A percentile compares a stretch with the other conserved stretches of the same genome.
Conservation (phyloP, 2,329 filamentous ascomycete species). For the Aureobasidium leucospermi region DNA sequence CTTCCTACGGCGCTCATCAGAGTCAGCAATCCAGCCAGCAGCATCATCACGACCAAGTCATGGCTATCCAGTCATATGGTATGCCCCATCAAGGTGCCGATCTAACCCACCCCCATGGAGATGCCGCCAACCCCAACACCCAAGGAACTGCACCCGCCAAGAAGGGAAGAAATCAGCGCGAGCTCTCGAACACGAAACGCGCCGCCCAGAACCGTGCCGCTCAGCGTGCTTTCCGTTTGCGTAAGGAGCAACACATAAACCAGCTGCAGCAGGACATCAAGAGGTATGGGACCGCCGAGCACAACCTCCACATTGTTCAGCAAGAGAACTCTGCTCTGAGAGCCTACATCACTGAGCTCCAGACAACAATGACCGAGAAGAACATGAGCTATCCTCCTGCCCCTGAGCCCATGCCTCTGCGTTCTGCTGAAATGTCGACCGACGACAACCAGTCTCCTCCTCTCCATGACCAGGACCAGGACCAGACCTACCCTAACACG, state of each 20-base stretch:
- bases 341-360: conserved; percentile 87
- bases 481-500: neutral
- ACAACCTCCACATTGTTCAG: conserved; percentile 72
- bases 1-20: conserved; percentile 34
- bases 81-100: neutral
- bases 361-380: conserved; percentile 75
- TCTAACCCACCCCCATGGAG: neutral
- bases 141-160: conserved; percentile 39
- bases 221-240: conserved; percentile 94
- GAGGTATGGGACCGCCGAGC: conserved; percentile 67
- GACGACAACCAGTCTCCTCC: neutral
- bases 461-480: neutral
- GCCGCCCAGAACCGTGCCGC: conserved; percentile 95
- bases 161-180: conserved; percentile 69
- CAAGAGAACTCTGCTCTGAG: conserved; percentile 83
- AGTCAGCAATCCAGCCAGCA: conserved; percentile 30
- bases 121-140: conserved; percentile 12
- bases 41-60: conserved; percentile 24
- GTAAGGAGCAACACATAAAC: conserved; percentile 97
- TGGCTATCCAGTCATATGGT: conserved; percentile 12
- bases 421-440: neutral
- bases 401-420: conserved; percentile 43
- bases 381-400: conserved; percentile 79
- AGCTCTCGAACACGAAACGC: conserved; percentile 90
- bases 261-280: conserved; percentile 91